Evolutionary conservation across 169 alveolate species (phyloP).

Genomic region (Cryptosporidium ubiquitum): DNA sequence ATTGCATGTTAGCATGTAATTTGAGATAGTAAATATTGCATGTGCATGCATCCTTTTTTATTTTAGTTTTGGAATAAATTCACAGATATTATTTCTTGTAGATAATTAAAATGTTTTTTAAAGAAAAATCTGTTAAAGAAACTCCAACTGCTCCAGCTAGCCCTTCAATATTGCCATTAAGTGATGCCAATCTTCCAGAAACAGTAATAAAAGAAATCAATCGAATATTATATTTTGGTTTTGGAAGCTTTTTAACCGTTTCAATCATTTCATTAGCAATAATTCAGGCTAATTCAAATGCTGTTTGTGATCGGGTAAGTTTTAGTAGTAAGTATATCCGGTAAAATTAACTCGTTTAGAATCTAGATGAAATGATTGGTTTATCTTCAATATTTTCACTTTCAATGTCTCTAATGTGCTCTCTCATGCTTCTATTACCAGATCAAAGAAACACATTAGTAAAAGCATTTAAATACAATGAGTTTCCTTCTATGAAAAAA

Average conservation of each 20-base stretch:
- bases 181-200: not conserved
- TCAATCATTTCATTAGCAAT: constrained; percentile 52
- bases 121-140: constrained; percentile 40
- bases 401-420: constrained; percentile 39
- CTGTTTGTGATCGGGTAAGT: constrained; percentile 57
- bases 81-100: not conserved
- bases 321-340: not conserved
- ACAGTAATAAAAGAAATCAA: constrained; percentile 17
- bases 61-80: not conserved
- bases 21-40: not conserved
- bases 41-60: constrained; percentile 1
- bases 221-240: constrained; percentile 36
- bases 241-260: constrained; percentile 40
- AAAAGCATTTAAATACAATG: constrained; percentile 52
- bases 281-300: constrained; percentile 41
- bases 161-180: constrained; percentile 31
- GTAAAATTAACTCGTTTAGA: not conserved
- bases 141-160: constrained; percentile 70
- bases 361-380: constrained; percentile 69
- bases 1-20: constrained; percentile 14
- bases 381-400: constrained; percentile 63
- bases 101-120: constrained; percentile 47
- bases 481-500: constrained; percentile 32
- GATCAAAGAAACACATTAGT: constrained; percentile 22
- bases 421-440: constrained; percentile 31